A percentile compares a stretch with the other conserved stretches of the same genome.
Conservation (phyloP, 768 basidiomycete species). For the Pulveroboletus frians region DNA sequence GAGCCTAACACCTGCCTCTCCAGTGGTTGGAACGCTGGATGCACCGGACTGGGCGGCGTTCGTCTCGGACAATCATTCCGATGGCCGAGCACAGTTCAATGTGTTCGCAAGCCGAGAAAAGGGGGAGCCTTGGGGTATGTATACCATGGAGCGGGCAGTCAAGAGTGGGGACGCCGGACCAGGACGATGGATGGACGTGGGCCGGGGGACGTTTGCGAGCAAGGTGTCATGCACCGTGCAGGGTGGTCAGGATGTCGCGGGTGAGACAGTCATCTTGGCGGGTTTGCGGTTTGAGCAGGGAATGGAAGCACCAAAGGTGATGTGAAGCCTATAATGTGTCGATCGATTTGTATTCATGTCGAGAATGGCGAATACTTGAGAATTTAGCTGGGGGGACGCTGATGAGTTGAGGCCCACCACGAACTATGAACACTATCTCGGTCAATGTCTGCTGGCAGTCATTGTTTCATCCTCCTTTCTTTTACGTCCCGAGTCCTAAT, state of each 20-base stretch:
- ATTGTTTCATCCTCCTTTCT: too few relatives aligned
- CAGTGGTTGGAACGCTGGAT: slow-evolving; percentile 66
- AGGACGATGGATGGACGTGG: slow-evolving; percentile 40
- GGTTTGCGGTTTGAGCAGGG: slow-evolving; percentile 65
- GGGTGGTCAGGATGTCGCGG: slow-evolving; percentile 23
- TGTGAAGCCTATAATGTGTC: slow-evolving; percentile 21
- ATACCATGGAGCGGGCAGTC: slow-evolving; percentile 52
- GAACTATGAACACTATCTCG: too few relatives aligned
- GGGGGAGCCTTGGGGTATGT: slow-evolving; percentile 71
- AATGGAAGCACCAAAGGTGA: slow-evolving; percentile 48
- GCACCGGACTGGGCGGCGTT: slow-evolving; percentile 70
- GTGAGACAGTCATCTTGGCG: slow-evolving; percentile 58
- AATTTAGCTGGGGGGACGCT: too few relatives aligned
- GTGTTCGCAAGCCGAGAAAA: slow-evolving; percentile 47
- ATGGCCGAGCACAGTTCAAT: slow-evolving; percentile 66
- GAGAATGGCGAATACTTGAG: not conserved
- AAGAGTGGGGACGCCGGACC: slow-evolving; percentile 41
- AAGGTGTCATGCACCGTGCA: slow-evolving; percentile 45
- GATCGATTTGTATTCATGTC: slow-evolving; percentile 14
- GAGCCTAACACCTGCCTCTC: not conserved
- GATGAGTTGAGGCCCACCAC: too few relatives aligned
- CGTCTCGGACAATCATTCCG: slow-evolving; percentile 66
- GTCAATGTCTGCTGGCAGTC: too few relatives aligned
- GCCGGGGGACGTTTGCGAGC: slow-evolving; percentile 36
- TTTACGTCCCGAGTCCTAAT: too few relatives aligned